Conservation (phyloP, 1,284 basidiomycete species). For the Rhizoctonia solani region DNA sequence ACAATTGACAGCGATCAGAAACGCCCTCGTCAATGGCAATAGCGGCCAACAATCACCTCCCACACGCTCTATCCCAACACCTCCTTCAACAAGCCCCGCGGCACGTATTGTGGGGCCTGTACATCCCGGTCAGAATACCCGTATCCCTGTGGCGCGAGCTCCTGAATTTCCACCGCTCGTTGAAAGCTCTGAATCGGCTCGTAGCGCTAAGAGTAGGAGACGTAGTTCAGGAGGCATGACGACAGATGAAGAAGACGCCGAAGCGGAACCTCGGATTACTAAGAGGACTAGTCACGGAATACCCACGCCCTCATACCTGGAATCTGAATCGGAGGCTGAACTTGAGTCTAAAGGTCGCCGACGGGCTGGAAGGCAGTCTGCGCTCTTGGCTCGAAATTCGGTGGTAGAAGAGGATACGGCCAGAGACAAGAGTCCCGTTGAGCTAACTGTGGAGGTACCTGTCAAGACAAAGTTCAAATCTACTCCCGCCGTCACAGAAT, state of each 20-base stretch:
- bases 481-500: slow-evolving; percentile 4
- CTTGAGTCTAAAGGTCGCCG: slow-evolving; percentile 5
- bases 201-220: slow-evolving; percentile 5
- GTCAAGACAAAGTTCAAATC: too few relatives aligned
- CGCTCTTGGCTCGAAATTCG: slow-evolving; percentile 25
- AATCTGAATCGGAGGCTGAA: not conserved
- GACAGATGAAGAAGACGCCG: slow-evolving; percentile 14
- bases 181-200: slow-evolving; percentile 10
- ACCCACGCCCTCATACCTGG: not conserved
- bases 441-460: too few relatives aligned
- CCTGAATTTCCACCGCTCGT: slow-evolving; percentile 16
- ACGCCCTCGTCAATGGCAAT: slow-evolving; percentile 16
- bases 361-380: slow-evolving; percentile 36
- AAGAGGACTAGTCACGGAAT: too few relatives aligned
- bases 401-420: slow-evolving; percentile 1
- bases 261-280: slow-evolving; percentile 13
- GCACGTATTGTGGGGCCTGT: slow-evolving; percentile 18
- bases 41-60: not conserved
- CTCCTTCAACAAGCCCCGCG: slow-evolving; percentile 22
- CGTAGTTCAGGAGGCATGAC: slow-evolving; percentile 2
- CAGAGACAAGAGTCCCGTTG: slow-evolving; percentile 1
- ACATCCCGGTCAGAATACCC: slow-evolving; percentile 13
- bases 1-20: slow-evolving; percentile 26
- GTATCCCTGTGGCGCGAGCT: slow-evolving; percentile 19
- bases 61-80: slow-evolving; percentile 24